Base-by-base conservation (phyloP, 2,329 filamentous ascomycete genomes). In the Penicillium sp. region DNA sequence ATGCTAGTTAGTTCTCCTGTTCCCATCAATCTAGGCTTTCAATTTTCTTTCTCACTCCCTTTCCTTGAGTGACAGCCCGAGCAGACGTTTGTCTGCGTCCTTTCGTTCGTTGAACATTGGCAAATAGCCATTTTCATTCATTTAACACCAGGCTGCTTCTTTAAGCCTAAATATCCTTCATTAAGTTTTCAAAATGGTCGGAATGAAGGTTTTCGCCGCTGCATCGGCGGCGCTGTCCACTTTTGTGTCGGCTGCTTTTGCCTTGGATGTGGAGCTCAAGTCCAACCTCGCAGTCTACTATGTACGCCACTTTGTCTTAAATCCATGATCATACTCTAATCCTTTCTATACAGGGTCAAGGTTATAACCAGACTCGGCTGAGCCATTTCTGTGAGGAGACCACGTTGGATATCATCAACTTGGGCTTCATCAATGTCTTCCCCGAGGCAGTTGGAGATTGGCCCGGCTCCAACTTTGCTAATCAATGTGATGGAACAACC, bases 391-490 rank as follows among this genome's bases (percentile, higher is more conserved):
- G 83, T 69, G 64, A 75, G 35, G 79, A 83, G 51, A 69, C 75
- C 0, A 75, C 73, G 29, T 67, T 82, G 54, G 82, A 85, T 58
- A 80, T 85, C 47, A 81, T 85, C 66, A 81, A 79, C 56, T 68
- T 85, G 55, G 81, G 73, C 4, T 85, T 85, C 61, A 73, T 85
- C 53, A 82, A 82, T 59, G 60, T 71, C 37, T 85, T 84, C 62
- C 82, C 83, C 0, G 73, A 77, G 44, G 65, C 66, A 27, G 57
- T 67, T 18, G 75, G 73, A 37, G 77, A 76, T 33, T 82, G 75
- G 58, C 82, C 82, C 5, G 77, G 75, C 11, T 79, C 76, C 12
- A 83, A 85, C 70, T 85, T 84, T 64, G 82, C 79, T 58, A 83
- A 82, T 62, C 80, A 81, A 41, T 85, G 82, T 60, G 74, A 74